These are phyloP conservation scores for Bolboschoenus planiculmis DNA, from an alignment of 176 grass and related monocot species.

Conservation along the genomic window DNA sequence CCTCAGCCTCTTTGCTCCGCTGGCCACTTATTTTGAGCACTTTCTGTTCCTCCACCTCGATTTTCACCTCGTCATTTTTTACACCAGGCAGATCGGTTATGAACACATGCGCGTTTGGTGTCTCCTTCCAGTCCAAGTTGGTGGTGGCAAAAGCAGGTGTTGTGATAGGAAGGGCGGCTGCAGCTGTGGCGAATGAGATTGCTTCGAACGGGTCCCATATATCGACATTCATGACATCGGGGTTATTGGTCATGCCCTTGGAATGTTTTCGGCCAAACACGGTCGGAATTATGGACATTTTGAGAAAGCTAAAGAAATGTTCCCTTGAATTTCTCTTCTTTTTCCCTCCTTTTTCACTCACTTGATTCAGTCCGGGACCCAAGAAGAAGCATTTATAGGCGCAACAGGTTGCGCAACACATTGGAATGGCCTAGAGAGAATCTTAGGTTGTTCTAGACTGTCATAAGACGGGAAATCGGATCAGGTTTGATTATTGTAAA, in stretches of 20 bases:
- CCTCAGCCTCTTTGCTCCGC: slow-evolving; percentile 30
- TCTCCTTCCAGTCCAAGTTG: slow-evolving; percentile 82
- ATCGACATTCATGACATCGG: not conserved
- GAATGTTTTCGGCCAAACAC: not conserved
- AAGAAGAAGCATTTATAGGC: not conserved
- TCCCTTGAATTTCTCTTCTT: not conserved
- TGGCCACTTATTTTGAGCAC: slow-evolving; percentile 55
- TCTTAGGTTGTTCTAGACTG: not conserved
- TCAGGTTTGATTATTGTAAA: not conserved
- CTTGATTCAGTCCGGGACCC: not conserved
- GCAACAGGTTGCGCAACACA: not conserved
- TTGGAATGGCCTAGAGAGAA: not conserved
- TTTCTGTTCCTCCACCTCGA: slow-evolving; percentile 66
- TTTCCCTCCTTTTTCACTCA: not conserved
- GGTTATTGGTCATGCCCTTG: not conserved
- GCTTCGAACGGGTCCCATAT: slow-evolving; percentile 7
- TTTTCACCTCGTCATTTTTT: slow-evolving; percentile 45
- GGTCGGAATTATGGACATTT: not conserved
- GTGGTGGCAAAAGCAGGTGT: slow-evolving; percentile 34
- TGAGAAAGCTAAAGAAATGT: not conserved
- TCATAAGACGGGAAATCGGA: not conserved
- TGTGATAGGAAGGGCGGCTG: not conserved
- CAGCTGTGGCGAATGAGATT: not conserved
- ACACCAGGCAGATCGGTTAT: slow-evolving; percentile 54
- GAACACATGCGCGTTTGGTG: slow-evolving; percentile 58